phyloP scores from a whole-genome alignment of 768 basidiomycete genomes.

The Lepiota brunneoincarnata region DNA sequence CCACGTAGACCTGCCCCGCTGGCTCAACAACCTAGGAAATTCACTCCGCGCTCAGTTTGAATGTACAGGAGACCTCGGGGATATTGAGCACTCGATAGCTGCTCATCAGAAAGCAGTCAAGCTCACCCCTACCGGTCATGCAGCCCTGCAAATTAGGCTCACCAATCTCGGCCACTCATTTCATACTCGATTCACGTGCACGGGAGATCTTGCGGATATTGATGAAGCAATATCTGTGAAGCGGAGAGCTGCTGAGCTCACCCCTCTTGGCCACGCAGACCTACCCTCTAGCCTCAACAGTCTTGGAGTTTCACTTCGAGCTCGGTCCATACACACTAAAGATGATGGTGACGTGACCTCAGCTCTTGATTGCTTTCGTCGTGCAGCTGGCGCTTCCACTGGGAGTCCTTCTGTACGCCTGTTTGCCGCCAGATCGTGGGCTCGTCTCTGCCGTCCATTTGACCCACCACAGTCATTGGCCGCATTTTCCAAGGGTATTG shows the following conservation, averaged over 20 bases:
- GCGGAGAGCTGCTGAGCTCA: constrained; percentile 11
- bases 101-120: neutral
- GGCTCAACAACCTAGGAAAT: constrained; percentile 8
- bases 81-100: constrained; percentile 11
- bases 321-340: neutral
- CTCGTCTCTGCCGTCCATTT: neutral
- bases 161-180: constrained; percentile 10
- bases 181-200: constrained; percentile 17
- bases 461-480: too few relatives aligned
- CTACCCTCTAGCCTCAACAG: neutral
- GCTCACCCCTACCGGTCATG: constrained; percentile 14
- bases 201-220: constrained; percentile 22
- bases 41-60: constrained; percentile 11
- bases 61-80: constrained; percentile 6
- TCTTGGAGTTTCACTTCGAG: neutral
- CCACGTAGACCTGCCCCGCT: neutral
- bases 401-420: constrained; percentile 7
- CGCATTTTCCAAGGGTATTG: too few relatives aligned
- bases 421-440: constrained; percentile 12
- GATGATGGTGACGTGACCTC: too few relatives aligned
- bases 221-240: constrained; percentile 14
- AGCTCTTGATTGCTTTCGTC: too few relatives aligned
- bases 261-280: neutral
- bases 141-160: constrained; percentile 1
- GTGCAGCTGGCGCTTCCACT: constrained; percentile 1